Evolutionary conservation across 306 rosid genomes (phyloP), one percentile per base, ranked within the genome.

Genomic region (Canavalia ensiformis): DNA sequence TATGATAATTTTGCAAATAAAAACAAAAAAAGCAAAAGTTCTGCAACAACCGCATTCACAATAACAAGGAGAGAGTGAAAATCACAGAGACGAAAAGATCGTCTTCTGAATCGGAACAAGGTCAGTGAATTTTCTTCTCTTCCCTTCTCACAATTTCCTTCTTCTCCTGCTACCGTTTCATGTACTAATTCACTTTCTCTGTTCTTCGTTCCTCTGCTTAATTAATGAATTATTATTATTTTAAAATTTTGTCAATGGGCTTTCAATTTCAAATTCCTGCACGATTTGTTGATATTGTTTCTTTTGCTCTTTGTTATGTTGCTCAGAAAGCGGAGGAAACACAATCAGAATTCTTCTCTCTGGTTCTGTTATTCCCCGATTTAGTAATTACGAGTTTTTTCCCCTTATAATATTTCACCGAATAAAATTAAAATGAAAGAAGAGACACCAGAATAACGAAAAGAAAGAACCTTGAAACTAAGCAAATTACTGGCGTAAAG

Each of bases 31-130:
- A 7, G 37, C 35, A 74, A 77, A 60, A 81, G 47, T 74, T 56
- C 57, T 69, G 76, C 90, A 88, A 87, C 90, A 81, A 80, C 84
- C 87, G 84, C 83, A 83, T 84, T 78, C 80, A 87, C 74, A 80
- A 85, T 76, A 86, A 77, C 80, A 76, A 76, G 52, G 74, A 67
- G 68, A 88, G 85, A 87, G 83, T 84, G 84, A 88, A 88, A 82
- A 89, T 82, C 88, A 82, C 78, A 76, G 85, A 85, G 78, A 76
- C 86, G 78, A 75, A 82, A 80, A 72, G 78, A 87, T 84, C 83
- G 81, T 88, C 88, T 87, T 95, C 89, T 86, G 88, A 86, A 91
- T 89, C 88, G 86, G 72, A 72, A 84, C 74, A 76, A 88, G 98
- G 99, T 95, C 89, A 90, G 95, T 90, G 75, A 76, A 75, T 79